A percentile compares a stretch with the other conserved stretches of the same genome.
Evolutionary conservation across 2,329 filamentous ascomycete genomes (phyloP).

Genomic region (Incumbomyces delicatus): DNA sequence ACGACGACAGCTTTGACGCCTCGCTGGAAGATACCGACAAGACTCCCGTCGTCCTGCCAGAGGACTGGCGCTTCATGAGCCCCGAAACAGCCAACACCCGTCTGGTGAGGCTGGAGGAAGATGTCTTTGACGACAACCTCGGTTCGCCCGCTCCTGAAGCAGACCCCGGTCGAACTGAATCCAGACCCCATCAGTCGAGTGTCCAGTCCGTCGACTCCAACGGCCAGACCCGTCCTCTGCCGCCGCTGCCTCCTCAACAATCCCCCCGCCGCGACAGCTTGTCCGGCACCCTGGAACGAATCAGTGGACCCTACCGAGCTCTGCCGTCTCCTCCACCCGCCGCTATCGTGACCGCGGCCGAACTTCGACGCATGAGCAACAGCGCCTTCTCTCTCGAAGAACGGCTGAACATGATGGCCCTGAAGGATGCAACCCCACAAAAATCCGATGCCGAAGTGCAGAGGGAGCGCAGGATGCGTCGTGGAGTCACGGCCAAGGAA

Average conservation of each 20-base stretch:
- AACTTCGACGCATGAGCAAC: conserved; percentile 66
- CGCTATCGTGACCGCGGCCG: conserved; percentile 60
- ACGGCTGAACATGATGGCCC: conserved; percentile 76
- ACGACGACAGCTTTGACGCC: conserved; percentile 88
- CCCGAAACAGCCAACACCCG: conserved; percentile 51
- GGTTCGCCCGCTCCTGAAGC: conserved; percentile 57
- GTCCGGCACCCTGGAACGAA: conserved; percentile 62
- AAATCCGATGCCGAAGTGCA: conserved; percentile 56
- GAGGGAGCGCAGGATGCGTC: conserved; percentile 58
- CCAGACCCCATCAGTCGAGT: conserved; percentile 49
- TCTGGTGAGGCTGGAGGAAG: conserved; percentile 47
- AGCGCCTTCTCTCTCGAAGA: conserved; percentile 77
- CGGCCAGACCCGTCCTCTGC: conserved; percentile 72
- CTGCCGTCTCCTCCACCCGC: conserved; percentile 63
- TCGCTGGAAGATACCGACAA: conserved; percentile 93
- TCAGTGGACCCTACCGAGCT: conserved; percentile 55
- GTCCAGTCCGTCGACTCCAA: conserved; percentile 69
- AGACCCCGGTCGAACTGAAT: conserved; percentile 36
- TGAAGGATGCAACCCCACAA: conserved; percentile 51
- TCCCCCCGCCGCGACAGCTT: conserved; percentile 28
- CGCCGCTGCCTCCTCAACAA: conserved; percentile 60
- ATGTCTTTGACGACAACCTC: conserved; percentile 55
- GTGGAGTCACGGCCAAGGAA: conserved; percentile 37
- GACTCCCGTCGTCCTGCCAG: conserved; percentile 92
- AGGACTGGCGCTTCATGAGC: conserved; percentile 82